Percentiles rank a stretch among this genome's conserved stretches.
Conservation (phyloP, 345 rosid genomes). For the Sisymbrium altissimum region DNA sequence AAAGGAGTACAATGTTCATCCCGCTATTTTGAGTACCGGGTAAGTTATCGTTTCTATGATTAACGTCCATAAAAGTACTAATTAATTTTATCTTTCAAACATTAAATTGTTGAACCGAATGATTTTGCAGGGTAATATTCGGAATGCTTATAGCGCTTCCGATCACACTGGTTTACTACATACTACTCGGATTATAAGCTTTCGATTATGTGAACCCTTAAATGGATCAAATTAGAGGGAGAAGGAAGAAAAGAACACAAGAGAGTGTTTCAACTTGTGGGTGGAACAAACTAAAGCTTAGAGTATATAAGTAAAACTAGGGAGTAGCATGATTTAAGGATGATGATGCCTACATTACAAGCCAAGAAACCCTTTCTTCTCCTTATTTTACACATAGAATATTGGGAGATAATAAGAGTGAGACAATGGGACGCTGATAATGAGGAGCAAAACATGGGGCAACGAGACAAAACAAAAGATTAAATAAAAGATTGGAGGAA, state of each 20-base stretch:
- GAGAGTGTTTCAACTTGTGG: background rate
- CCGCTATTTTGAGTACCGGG: constrained; percentile 80
- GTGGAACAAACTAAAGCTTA: constrained; percentile 18
- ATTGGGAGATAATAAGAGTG: constrained; percentile 15
- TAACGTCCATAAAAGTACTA: background rate
- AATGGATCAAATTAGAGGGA: constrained; percentile 5
- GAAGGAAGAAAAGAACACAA: background rate
- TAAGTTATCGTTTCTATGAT: constrained; percentile 29
- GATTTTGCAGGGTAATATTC: constrained; percentile 75
- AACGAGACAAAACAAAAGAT: constrained; percentile 11
- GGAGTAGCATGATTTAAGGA: constrained; percentile 36
- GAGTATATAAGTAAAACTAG: constrained; percentile 29
- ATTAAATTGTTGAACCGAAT: background rate
- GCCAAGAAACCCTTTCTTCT: constrained; percentile 32
- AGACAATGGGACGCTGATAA: constrained; percentile 30
- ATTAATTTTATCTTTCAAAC: background rate
- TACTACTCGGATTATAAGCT: constrained; percentile 69
- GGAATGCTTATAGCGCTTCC: constrained; percentile 98
- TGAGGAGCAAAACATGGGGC: constrained; percentile 36
- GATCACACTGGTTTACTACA: constrained; percentile 86
- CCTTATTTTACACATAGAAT: constrained; percentile 18
- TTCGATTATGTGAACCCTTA: background rate
- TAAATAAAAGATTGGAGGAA: constrained; percentile 24
- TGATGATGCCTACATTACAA: constrained; percentile 28
- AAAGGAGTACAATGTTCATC: constrained; percentile 82